Evolutionary conservation across 2,329 filamentous ascomycete species (phyloP).

Genomic region (Aphanocladium album): DNA sequence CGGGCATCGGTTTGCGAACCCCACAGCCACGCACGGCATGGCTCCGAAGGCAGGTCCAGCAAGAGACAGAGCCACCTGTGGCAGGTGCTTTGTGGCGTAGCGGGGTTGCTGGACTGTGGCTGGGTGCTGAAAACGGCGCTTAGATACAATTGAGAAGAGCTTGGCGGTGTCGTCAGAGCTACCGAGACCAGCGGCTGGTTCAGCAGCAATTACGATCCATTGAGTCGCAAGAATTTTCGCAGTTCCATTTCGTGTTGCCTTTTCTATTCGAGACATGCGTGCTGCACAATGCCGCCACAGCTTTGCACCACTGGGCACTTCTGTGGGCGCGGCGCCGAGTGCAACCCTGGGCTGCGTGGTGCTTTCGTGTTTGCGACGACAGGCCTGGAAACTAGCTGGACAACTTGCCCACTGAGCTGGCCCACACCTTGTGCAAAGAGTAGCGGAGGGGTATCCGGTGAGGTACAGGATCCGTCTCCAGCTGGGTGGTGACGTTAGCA

Average conservation of each 20-base stretch:
- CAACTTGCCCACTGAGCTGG: neutral
- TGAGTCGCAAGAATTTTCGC: neutral
- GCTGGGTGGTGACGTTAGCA: neutral
- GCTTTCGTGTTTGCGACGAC: neutral
- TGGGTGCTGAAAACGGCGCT: neutral
- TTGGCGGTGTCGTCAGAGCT: neutral
- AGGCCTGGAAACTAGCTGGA: neutral
- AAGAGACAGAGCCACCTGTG: neutral
- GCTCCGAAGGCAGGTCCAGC: neutral
- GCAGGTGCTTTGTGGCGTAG: slow-evolving; percentile 2
- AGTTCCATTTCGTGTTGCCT: neutral
- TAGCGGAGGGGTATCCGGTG: neutral
- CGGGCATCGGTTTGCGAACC: neutral
- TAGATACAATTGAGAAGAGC: neutral
- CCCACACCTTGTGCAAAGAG: neutral
- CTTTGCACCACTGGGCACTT: neutral
- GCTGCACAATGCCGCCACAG: neutral
- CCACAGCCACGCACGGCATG: neutral
- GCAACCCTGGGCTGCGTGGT: neutral
- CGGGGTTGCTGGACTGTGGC: neutral
- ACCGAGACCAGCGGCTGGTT: too few species aligned
- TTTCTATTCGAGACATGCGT: neutral
- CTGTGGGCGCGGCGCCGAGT: neutral
- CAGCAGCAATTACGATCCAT: too few species aligned
- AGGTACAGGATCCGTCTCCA: too few species aligned